Percentiles rank a stretch among this genome's conserved stretches.
phyloP scores from a whole-genome alignment of 2,329 filamentous ascomycete species.

The Aspergillus caelatus region DNA sequence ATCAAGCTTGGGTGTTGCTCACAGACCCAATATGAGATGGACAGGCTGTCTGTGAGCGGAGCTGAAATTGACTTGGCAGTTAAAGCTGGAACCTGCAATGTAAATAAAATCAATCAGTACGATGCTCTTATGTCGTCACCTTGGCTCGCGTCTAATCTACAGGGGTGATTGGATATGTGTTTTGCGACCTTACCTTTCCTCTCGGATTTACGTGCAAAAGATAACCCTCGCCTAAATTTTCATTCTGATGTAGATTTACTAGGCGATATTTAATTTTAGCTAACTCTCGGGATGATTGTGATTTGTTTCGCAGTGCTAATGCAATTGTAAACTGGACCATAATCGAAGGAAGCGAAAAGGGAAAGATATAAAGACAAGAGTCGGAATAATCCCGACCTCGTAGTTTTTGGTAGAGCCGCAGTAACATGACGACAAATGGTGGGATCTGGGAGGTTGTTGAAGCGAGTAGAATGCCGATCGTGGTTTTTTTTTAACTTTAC shows the following conservation, averaged over 20 bases:
- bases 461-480: too few species aligned
- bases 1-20: slow-evolving; percentile 13
- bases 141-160: neutral
- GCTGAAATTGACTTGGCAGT: slow-evolving; percentile 8
- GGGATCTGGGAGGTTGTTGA: too few species aligned
- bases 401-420: neutral
- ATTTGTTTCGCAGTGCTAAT: slow-evolving; percentile 13
- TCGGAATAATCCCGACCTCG: neutral
- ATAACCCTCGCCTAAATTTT: slow-evolving; percentile 14
- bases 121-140: neutral
- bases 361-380: slow-evolving; percentile 14
- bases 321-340: slow-evolving; percentile 15
- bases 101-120: neutral
- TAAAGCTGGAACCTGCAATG: slow-evolving; percentile 15
- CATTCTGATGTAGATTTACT: slow-evolving; percentile 14
- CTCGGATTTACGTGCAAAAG: slow-evolving; percentile 11
- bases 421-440: neutral
- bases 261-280: slow-evolving; percentile 8
- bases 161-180: neutral
- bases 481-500: too few species aligned
- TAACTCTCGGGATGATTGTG: slow-evolving; percentile 8
- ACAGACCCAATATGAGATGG: slow-evolving; percentile 16
- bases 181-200: slow-evolving; percentile 6
- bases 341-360: slow-evolving; percentile 12
- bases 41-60: slow-evolving; percentile 14